These are phyloP conservation scores for Alnus rubra DNA, from an alignment of 306 rosid species.

Conservation along the genomic window DNA sequence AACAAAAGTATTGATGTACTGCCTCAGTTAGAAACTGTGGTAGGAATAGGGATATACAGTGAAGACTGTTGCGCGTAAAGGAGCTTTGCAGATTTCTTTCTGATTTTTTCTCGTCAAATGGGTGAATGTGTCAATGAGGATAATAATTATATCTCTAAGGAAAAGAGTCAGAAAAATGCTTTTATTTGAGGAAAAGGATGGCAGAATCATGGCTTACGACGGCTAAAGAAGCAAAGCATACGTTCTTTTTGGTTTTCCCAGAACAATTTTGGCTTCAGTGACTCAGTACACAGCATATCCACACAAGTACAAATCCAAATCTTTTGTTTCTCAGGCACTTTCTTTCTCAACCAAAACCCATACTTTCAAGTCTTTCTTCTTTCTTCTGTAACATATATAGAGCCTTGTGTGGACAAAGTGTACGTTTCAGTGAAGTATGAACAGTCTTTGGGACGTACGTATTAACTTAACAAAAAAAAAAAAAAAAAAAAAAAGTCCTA, in stretches of 20 bases:
- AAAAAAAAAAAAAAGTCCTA: no score
- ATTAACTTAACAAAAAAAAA: no score
- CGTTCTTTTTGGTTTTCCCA: conserved; percentile 9
- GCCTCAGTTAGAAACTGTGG: not conserved
- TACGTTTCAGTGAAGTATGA: no score
- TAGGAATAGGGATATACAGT: not conserved
- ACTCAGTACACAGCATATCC: not conserved
- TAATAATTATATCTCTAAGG: not conserved
- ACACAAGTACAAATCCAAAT: not conserved
- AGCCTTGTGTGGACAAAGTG: no score
- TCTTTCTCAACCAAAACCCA: no score
- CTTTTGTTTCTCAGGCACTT: no score
- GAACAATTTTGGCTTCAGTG: conserved; percentile 3
- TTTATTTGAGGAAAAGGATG: not conserved
- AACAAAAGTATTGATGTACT: no score
- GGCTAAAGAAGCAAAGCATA: conserved; percentile 5
- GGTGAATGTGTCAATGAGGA: conserved; percentile 3
- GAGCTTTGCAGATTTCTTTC: not conserved
- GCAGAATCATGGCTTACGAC: conserved; percentile 1
- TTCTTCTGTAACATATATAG: no score
- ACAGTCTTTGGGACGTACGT: no score
- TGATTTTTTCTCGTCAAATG: not conserved
- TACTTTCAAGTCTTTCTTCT: no score
- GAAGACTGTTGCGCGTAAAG: not conserved
- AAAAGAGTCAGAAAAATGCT: not conserved